Evolutionary conservation across 2,329 filamentous ascomycete species (phyloP).

Genomic region (Tolypocladium tropicale): DNA sequence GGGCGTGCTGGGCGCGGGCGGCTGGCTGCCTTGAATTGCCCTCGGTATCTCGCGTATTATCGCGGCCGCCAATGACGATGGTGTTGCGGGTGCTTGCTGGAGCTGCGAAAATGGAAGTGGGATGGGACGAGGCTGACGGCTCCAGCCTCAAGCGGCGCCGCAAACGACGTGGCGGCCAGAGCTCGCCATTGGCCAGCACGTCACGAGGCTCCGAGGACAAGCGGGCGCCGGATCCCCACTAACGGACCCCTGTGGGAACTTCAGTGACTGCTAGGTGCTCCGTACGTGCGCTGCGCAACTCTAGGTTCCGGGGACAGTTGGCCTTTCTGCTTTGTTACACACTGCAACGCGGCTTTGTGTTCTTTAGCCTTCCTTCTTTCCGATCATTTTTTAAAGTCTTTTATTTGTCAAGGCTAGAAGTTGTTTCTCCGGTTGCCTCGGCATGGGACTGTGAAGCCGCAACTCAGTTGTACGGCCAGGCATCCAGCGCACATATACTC

Average conservation of each 20-base stretch:
- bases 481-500: not conserved
- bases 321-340: not conserved
- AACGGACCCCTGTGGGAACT: not conserved
- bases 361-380: not conserved
- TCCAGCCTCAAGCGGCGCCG: not conserved
- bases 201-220: not conserved
- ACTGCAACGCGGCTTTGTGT: not conserved
- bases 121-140: conserved; percentile 4
- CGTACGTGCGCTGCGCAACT: not conserved
- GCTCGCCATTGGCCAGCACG: not conserved
- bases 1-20: conserved; percentile 23
- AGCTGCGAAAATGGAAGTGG: not conserved
- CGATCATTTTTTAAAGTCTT: too few species aligned
- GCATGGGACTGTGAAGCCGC: not conserved
- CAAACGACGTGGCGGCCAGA: not conserved
- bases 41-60: not conserved
- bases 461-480: not conserved
- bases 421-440: not conserved
- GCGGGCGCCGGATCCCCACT: not conserved
- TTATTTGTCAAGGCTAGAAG: not conserved
- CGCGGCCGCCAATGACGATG: not conserved
- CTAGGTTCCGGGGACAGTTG: not conserved
- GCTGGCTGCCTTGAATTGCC: not conserved
- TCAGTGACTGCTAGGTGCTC: not conserved
- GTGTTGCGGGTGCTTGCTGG: not conserved